Percentiles rank a stretch among this genome's conserved stretches.
These are phyloP conservation scores for Coemansia sp. DNA, from an alignment of 192 early-diverging fungal genomes.

Conservation along the genomic window DNA sequence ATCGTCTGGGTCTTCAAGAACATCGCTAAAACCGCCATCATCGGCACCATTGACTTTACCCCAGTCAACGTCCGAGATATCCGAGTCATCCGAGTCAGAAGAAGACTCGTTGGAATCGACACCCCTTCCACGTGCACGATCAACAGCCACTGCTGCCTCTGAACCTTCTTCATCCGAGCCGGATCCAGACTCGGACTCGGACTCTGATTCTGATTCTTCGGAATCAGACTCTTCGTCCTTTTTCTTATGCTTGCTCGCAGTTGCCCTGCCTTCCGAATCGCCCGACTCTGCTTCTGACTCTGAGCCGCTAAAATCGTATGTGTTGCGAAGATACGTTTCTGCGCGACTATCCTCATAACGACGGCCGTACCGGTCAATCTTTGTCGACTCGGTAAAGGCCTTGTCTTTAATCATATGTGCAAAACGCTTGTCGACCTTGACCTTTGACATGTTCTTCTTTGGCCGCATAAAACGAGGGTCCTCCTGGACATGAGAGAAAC, in stretches of 20 bases:
- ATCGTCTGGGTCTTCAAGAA: conserved; percentile 58
- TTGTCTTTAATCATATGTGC: conserved; percentile 74
- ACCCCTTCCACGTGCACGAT: conserved; percentile 82
- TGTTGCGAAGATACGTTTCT: conserved; percentile 35
- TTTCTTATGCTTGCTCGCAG: conserved; percentile 12
- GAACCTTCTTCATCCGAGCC: conserved; percentile 21
- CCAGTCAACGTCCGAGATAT: conserved; percentile 38
- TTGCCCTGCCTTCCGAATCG: not conserved
- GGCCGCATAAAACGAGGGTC: conserved; percentile 82
- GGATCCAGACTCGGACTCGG: conserved; percentile 15
- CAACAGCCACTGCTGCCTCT: conserved; percentile 31
- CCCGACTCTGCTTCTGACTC: conserved; percentile 17
- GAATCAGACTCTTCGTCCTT: conserved; percentile 11
- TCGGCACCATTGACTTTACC: conserved; percentile 32
- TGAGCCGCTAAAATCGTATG: conserved; percentile 58
- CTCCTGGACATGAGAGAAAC: conserved; percentile 74
- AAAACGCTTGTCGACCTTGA: conserved; percentile 89
- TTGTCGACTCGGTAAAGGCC: conserved; percentile 58
- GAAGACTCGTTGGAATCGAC: conserved; percentile 53
- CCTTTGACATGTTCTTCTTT: conserved; percentile 77
- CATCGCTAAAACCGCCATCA: conserved; percentile 55
- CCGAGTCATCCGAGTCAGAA: conserved; percentile 31
- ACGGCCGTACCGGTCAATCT: conserved; percentile 49
- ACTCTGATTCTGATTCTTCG: conserved; percentile 11
- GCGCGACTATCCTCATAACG: conserved; percentile 33